phyloP scores from a whole-genome alignment of 768 basidiomycete genomes.

The Kwoniella heveanensis region DNA sequence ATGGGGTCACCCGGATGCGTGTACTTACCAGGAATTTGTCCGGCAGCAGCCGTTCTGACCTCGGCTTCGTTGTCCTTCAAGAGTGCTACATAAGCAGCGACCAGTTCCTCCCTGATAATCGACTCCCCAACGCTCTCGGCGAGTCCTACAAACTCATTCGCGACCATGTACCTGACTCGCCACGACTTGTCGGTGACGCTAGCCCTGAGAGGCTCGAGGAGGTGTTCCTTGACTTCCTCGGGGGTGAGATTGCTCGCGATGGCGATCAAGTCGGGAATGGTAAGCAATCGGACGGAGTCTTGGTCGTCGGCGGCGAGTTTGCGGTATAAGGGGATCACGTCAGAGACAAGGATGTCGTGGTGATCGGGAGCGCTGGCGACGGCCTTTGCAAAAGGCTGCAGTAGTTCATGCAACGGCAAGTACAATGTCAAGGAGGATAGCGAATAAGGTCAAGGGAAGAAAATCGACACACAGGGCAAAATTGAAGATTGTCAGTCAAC shows the following conservation, averaged over 20 bases:
- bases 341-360: constrained; percentile 72
- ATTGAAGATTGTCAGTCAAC: too few species aligned
- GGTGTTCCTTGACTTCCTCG: constrained; percentile 85
- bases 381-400: constrained; percentile 74
- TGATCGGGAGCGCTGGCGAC: constrained; percentile 63
- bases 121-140: constrained; percentile 87
- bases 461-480: too few species aligned
- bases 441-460: too few species aligned
- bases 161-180: constrained; percentile 98
- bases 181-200: constrained; percentile 95
- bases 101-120: constrained; percentile 89
- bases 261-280: constrained; percentile 91
- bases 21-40: constrained; percentile 88
- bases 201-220: constrained; percentile 82
- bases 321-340: constrained; percentile 88
- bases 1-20: too few species aligned
- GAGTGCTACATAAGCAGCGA: constrained; percentile 86
- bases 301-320: constrained; percentile 94
- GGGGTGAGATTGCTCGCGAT: constrained; percentile 82
- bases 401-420: neutral
- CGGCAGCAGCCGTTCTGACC: constrained; percentile 91
- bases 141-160: constrained; percentile 89
- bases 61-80: constrained; percentile 99
- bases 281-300: constrained; percentile 92
- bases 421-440: too few species aligned